Conservation (phyloP, 768 basidiomycete genomes). For the Kwoniella bestiolae region DNA sequence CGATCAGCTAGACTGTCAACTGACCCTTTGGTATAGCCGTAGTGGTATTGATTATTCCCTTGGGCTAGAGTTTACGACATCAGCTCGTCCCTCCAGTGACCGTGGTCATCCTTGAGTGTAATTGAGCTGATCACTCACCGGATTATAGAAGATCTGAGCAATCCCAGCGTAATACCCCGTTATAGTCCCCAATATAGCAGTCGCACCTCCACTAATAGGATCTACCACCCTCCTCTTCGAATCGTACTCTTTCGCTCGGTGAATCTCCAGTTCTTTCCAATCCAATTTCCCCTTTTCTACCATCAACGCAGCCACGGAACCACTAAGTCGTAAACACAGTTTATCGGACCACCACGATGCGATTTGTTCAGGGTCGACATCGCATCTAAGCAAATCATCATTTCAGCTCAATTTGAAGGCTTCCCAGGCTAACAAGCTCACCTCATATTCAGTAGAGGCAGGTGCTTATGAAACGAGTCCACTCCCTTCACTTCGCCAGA, state of each 20-base stretch:
- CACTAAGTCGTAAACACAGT: slow-evolving; percentile 64
- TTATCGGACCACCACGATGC: slow-evolving; percentile 66
- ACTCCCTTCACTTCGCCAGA: slow-evolving; percentile 55
- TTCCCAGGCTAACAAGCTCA: slow-evolving; percentile 22
- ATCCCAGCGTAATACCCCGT: slow-evolving; percentile 62
- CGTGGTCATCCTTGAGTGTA: neutral
- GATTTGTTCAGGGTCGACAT: slow-evolving; percentile 63
- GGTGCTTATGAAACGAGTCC: slow-evolving; percentile 66
- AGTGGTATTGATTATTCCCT: slow-evolving; percentile 62
- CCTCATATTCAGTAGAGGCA: slow-evolving; percentile 69
- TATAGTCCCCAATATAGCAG: slow-evolving; percentile 63
- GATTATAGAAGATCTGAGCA: slow-evolving; percentile 62
- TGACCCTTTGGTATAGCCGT: slow-evolving; percentile 63
- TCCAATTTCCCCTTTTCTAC: slow-evolving; percentile 61
- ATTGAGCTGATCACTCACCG: slow-evolving; percentile 23
- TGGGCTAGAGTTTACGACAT: slow-evolving; percentile 46
- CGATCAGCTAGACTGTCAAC: slow-evolving; percentile 3
- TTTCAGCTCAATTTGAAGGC: slow-evolving; percentile 1
- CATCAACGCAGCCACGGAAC: slow-evolving; percentile 64
- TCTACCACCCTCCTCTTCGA: slow-evolving; percentile 59
- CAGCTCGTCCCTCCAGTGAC: neutral
- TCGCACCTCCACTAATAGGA: slow-evolving; percentile 61
- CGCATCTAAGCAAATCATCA: slow-evolving; percentile 59
- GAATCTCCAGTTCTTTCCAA: slow-evolving; percentile 61
- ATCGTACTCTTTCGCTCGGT: slow-evolving; percentile 63